Conservation (phyloP, 352 stramenopile genomes). For the Phytopythium montanum region DNA sequence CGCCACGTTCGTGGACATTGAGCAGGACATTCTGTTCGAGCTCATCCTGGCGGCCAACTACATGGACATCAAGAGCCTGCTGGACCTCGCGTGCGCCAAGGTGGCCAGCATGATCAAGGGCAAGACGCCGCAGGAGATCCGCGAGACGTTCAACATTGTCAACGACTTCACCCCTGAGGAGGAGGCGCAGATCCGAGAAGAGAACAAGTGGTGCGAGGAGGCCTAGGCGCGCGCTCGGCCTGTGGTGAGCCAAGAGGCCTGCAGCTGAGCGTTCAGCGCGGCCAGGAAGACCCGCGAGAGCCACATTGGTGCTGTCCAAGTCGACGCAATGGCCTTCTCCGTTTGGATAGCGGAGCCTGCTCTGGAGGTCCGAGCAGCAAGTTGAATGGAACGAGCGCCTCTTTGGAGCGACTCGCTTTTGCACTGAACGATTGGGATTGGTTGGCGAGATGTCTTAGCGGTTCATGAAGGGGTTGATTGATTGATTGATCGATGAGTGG, state of each 20-base stretch:
- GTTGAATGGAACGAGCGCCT: conserved; percentile 1
- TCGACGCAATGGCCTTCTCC: neutral
- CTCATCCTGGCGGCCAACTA: conserved; percentile 99
- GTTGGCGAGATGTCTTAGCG: no score
- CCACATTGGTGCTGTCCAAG: neutral
- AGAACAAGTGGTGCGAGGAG: conserved; percentile 99
- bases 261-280: no score
- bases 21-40: conserved; percentile 99
- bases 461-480: no score
- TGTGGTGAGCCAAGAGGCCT: no score
- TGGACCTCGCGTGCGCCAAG: conserved; percentile 92
- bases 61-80: conserved; percentile 98
- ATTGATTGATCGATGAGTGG: no score
- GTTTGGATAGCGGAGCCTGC: neutral
- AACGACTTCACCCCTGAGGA: conserved; percentile 99
- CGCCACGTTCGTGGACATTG: conserved; percentile 98
- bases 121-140: conserved; percentile 99
- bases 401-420: neutral
- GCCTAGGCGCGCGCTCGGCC: conserved; percentile 54
- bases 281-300: neutral
- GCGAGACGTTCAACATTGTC: conserved; percentile 99
- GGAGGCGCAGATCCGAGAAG: conserved; percentile 98
- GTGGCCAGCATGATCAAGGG: conserved; percentile 93
- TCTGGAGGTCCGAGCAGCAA: neutral
- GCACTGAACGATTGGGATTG: no score